Conservation (phyloP, 2,329 filamentous ascomycete genomes). For the Aspergillus pseudotamarii region DNA sequence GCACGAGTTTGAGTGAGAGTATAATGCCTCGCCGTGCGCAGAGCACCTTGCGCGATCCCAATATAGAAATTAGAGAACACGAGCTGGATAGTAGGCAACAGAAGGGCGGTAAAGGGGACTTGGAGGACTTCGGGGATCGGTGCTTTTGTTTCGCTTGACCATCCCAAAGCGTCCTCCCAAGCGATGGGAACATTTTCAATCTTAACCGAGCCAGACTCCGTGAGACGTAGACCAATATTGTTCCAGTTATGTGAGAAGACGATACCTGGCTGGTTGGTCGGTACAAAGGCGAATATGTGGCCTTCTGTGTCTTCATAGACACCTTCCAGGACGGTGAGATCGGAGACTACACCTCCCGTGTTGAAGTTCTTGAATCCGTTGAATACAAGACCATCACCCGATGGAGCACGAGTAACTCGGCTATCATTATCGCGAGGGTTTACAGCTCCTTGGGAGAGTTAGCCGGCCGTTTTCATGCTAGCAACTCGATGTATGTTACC, state of each 20-base stretch:
- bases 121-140: constrained; percentile 55
- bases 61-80: constrained; percentile 70
- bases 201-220: constrained; percentile 64
- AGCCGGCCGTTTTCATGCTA: neutral
- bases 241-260: constrained; percentile 62
- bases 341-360: constrained; percentile 67
- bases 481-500: constrained; percentile 29
- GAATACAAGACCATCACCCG: constrained; percentile 60
- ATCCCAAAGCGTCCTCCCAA: constrained; percentile 66
- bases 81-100: constrained; percentile 67
- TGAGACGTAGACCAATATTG: constrained; percentile 65
- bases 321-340: constrained; percentile 67
- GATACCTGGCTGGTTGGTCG: constrained; percentile 61
- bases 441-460: constrained; percentile 47
- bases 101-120: constrained; percentile 59
- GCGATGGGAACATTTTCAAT: constrained; percentile 60
- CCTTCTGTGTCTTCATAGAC: constrained; percentile 60
- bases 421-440: constrained; percentile 67
- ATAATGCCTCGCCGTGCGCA: constrained; percentile 62
- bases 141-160: constrained; percentile 55
- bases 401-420: constrained; percentile 50
- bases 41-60: constrained; percentile 62
- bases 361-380: constrained; percentile 68
- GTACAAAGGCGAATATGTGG: constrained; percentile 66
- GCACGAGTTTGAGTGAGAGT: constrained; percentile 54